Base-by-base conservation (phyloP, 2,329 filamentous ascomycete species). In the Venturia carpophila region DNA sequence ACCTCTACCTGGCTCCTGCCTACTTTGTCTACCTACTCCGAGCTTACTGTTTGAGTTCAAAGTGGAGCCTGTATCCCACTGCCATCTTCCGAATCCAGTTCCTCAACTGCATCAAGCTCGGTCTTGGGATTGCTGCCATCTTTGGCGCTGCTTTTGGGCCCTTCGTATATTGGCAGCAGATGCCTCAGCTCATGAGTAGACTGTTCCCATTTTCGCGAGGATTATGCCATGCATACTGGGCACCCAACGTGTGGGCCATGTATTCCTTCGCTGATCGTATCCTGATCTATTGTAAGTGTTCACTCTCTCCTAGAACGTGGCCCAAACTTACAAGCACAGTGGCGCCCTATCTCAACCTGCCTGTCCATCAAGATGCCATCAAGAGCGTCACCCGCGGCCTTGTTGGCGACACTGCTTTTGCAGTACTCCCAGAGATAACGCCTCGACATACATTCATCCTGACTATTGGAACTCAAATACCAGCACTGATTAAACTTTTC, bases 221-320 rank as follows among this genome's bases (percentile, higher is more conserved):
- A 0, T 80, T 99, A 5, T 97, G 93, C 74, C 94, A 99, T 78
- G 94, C 94, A 0, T 99, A 99, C 75, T 99, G 94, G 94, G 94
- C 94, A 15, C 92, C 94, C 0, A 99, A 99, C 70, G 80, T 96
- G 1, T 99, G 94, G 94, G 93, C 94, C 0, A 84, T 97, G 73
- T 99, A 99, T 77, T 97, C 94, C 0, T 96, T 97, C 74, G 79
- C 83, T 1, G 94, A 99, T 72, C 84, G 94, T 64, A 77, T 91
- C 9, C 75, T 99, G 69, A 96, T 99, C 67, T 84, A 87, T 70
- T 37, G 52, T 58, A 58, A 58, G 52, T 77, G 91, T 95, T 79
- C 74, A 86, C 77, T 17, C 4, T 91, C 90, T 92, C 71, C 92
- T 83, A 0, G 82, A 97, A 62, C 88, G 92, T 69, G 74, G 80